These are phyloP conservation scores for Ligustrum vulgare DNA, from an alignment of 257 asterid species.

Conservation along the genomic window DNA sequence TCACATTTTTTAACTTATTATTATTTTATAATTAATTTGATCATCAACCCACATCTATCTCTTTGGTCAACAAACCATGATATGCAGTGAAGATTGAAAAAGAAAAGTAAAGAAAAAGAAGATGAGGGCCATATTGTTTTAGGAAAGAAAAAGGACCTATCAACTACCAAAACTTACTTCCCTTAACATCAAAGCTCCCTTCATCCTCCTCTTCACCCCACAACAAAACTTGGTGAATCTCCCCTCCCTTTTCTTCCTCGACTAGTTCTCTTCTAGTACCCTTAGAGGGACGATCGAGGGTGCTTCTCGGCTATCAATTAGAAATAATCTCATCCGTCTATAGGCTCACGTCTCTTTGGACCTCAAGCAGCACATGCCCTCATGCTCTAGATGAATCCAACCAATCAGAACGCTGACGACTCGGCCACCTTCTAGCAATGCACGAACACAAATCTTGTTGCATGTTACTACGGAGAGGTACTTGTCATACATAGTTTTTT, in stretches of 20 bases:
- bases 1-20: constrained; percentile 22
- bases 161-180: constrained; percentile 2
- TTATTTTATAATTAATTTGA: constrained; percentile 22
- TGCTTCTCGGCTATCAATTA: not conserved
- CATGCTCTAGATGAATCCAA: not conserved
- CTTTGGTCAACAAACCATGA: constrained; percentile 47
- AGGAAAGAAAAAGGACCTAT: not conserved
- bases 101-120: constrained; percentile 19
- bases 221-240: not conserved
- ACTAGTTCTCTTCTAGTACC: not conserved
- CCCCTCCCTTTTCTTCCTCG: not conserved
- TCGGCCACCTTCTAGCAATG: not conserved
- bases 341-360: not conserved
- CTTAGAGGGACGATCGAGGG: not conserved
- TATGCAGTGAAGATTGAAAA: not conserved
- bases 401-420: not conserved
- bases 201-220: constrained; percentile 14
- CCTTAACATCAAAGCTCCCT: constrained; percentile 1
- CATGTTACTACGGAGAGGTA: not conserved
- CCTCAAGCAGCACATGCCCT: not conserved
- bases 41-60: constrained; percentile 32
- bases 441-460: not conserved
- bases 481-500: not conserved
- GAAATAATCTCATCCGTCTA: not conserved
- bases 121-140: constrained; percentile 19